phyloP scores from a whole-genome alignment of 2,329 filamentous ascomycete species.

The Calonectria leucothoes region DNA sequence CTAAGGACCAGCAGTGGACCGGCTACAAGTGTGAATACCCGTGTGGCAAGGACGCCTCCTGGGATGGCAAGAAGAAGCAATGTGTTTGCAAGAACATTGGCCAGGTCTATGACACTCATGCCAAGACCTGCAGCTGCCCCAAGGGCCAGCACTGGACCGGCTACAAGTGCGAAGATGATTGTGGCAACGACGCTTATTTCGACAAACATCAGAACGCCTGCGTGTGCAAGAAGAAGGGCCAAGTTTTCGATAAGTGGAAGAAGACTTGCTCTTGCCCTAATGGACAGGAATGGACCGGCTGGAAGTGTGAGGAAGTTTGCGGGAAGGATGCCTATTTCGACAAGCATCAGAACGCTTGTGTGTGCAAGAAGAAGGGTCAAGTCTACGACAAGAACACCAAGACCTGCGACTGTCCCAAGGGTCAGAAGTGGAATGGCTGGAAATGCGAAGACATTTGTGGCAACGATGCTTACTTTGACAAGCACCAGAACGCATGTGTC shows the following conservation, averaged over 20 bases:
- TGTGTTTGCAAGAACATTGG: neutral
- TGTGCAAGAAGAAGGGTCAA: neutral
- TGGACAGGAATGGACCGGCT: neutral
- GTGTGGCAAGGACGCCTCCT: neutral
- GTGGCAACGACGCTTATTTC: neutral
- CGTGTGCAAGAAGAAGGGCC: neutral
- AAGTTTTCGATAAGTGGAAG: neutral
- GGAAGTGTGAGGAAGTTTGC: neutral
- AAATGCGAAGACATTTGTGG: neutral
- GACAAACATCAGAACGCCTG: neutral
- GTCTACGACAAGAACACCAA: neutral
- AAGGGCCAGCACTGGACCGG: neutral
- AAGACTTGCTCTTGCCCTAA: neutral
- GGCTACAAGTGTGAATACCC: neutral
- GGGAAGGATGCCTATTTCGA: neutral
- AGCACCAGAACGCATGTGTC: neutral
- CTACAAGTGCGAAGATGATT: neutral
- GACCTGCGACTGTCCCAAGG: neutral
- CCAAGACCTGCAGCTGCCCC: neutral
- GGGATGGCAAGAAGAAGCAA: neutral
- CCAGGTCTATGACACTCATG: neutral
- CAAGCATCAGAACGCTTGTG: neutral
- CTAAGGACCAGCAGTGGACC: neutral
- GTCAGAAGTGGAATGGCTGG: neutral
- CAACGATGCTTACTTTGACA: neutral